These are phyloP conservation scores for Datisca glomerata DNA, from an alignment of 306 rosid genomes.

Conservation along the genomic window DNA sequence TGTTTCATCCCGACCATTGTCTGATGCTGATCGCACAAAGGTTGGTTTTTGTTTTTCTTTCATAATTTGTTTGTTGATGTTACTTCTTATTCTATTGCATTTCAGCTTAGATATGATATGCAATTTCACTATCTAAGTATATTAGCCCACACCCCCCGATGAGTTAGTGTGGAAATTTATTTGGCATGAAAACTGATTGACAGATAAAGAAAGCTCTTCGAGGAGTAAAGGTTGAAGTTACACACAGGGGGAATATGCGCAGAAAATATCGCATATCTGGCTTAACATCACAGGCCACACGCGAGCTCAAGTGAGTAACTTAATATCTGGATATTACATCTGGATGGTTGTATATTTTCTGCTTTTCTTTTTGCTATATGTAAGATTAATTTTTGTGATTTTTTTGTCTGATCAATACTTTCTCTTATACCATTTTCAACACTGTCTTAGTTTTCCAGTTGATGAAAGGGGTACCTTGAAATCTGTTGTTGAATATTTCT, in stretches of 20 bases:
- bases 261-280: conserved; percentile 91
- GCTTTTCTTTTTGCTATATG: too few relatives aligned
- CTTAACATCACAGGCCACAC: conserved; percentile 80
- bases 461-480: conserved; percentile 91
- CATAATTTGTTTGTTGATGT: not conserved
- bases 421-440: conserved; percentile 12
- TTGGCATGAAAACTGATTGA: too few relatives aligned
- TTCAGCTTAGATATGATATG: not conserved
- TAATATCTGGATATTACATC: too few relatives aligned
- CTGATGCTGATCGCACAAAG: conserved; percentile 93
- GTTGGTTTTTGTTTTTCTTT: conserved; percentile 23
- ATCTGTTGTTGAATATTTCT: conserved; percentile 86
- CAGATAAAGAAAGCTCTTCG: conserved; percentile 94
- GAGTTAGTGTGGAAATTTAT: too few relatives aligned
- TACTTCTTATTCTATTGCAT: not conserved
- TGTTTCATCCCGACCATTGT: conserved; percentile 55
- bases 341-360: too few relatives aligned
- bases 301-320: conserved; percentile 79
- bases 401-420: too few relatives aligned
- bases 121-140: not conserved
- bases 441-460: conserved; percentile 65
- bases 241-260: conserved; percentile 92
- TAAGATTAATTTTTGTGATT: too few relatives aligned
- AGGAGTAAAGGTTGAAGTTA: conserved; percentile 93
- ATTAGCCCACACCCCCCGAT: too few relatives aligned